Conservation (phyloP, 2,329 filamentous ascomycete genomes). For the Sphaerulina populicola region DNA sequence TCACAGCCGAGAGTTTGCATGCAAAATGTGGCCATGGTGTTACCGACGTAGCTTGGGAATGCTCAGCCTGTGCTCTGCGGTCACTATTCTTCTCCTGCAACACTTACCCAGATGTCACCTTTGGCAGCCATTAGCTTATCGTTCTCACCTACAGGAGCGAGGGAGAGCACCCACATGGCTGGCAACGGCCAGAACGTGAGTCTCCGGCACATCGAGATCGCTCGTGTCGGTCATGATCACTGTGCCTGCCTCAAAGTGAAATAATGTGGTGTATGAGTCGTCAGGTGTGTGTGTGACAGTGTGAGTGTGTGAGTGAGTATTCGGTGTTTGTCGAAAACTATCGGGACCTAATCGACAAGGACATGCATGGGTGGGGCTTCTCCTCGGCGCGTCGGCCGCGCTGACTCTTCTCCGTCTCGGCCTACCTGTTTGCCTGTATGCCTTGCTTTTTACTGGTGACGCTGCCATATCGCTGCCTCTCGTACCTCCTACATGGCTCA, state of each 20-base stretch:
- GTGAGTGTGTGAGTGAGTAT: too few relatives aligned
- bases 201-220: constrained; percentile 46
- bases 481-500: not conserved
- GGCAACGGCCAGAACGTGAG: constrained; percentile 73
- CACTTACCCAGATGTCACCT: constrained; percentile 68
- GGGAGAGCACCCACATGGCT: constrained; percentile 68
- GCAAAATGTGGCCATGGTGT: constrained; percentile 92
- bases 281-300: not conserved
- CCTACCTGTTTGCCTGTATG: not conserved
- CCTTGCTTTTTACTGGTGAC: not conserved
- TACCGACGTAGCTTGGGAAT: constrained; percentile 74
- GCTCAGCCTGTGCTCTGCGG: constrained; percentile 15
- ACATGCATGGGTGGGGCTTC: constrained; percentile 12
- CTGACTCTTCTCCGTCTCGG: not conserved
- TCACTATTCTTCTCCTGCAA: not conserved
- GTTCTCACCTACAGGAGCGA: constrained; percentile 28
- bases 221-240: constrained; percentile 14
- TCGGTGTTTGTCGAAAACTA: constrained; percentile 4
- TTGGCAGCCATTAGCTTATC: constrained; percentile 20
- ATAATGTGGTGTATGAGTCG: not conserved
- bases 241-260: not conserved
- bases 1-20: constrained; percentile 92
- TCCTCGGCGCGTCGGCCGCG: constrained; percentile 7
- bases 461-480: not conserved
- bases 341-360: constrained; percentile 13